These are phyloP conservation scores for Tilletia setariae DNA, from an alignment of 1,284 basidiomycete species.

Conservation along the genomic window DNA sequence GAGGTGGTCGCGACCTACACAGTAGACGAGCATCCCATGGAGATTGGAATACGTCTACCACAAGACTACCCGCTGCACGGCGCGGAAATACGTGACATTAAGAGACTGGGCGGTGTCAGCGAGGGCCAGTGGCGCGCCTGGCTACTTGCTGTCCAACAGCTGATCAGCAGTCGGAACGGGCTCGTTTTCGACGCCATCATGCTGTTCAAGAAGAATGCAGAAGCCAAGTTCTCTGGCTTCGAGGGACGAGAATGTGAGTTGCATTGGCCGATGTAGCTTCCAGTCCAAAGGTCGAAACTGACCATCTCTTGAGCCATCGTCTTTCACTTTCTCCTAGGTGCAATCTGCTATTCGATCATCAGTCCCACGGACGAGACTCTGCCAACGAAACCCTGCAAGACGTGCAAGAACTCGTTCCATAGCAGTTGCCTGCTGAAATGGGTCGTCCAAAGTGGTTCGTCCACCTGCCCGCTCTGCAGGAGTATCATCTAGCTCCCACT, in stretches of 20 bases:
- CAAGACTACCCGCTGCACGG: conserved; percentile 83
- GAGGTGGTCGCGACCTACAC: conserved; percentile 64
- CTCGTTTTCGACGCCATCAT: conserved; percentile 85
- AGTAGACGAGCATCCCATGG: conserved; percentile 91
- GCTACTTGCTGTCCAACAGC: conserved; percentile 88
- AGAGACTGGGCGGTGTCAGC: conserved; percentile 75
- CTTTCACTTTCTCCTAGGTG: no score
- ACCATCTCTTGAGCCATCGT: no score
- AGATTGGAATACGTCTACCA: conserved; percentile 83
- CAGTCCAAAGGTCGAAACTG: no score
- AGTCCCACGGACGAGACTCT: conserved; percentile 77
- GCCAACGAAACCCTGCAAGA: conserved; percentile 87
- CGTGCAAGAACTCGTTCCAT: conserved; percentile 92
- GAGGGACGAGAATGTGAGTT: conserved; percentile 44
- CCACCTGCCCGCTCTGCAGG: conserved; percentile 85
- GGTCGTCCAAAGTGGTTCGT: conserved; percentile 81
- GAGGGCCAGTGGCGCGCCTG: conserved; percentile 90
- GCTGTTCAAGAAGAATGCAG: conserved; percentile 93
- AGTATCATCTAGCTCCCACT: conserved; percentile 56
- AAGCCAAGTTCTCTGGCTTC: conserved; percentile 50
- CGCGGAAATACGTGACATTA: conserved; percentile 81
- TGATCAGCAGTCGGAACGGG: conserved; percentile 79
- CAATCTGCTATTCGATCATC: conserved; percentile 71
- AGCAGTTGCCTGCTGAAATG: conserved; percentile 62
- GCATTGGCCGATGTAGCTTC: no score